Evolutionary conservation across 2,329 filamentous ascomycete species (phyloP).

Genomic region (Cercospora sp.): DNA sequence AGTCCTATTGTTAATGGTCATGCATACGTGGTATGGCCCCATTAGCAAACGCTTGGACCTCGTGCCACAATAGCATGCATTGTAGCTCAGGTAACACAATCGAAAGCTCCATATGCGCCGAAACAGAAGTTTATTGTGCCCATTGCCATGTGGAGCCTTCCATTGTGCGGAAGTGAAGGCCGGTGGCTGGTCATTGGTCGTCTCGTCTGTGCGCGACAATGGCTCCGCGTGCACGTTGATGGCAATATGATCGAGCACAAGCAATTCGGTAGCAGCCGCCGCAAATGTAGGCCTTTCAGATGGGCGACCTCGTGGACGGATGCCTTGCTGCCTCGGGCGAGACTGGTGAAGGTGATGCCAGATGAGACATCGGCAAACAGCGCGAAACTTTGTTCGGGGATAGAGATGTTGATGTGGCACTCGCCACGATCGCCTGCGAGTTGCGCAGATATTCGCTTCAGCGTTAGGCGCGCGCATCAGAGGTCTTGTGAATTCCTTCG

Average conservation of each 20-base stretch:
- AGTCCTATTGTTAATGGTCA: slow-evolving; percentile 17
- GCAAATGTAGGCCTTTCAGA: background rate
- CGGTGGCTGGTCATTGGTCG: background rate
- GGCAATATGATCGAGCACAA: background rate
- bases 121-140: background rate
- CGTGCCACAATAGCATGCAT: background rate
- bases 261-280: background rate
- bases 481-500: background rate
- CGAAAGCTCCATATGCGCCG: background rate
- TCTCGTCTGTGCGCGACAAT: background rate
- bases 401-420: background rate
- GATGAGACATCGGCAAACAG: background rate
- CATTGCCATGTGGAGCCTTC: background rate
- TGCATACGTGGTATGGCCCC: slow-evolving; percentile 1
- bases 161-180: background rate
- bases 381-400: background rate
- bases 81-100: background rate
- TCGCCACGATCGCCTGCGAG: background rate
- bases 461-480: background rate
- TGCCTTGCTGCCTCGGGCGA: background rate
- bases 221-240: background rate
- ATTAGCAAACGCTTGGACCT: slow-evolving; percentile 3
- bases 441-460: background rate
- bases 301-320: background rate
- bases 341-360: background rate